Base-by-base conservation (phyloP, 2,329 filamentous ascomycete genomes). In the Chrysoporthe austroafricana region DNA sequence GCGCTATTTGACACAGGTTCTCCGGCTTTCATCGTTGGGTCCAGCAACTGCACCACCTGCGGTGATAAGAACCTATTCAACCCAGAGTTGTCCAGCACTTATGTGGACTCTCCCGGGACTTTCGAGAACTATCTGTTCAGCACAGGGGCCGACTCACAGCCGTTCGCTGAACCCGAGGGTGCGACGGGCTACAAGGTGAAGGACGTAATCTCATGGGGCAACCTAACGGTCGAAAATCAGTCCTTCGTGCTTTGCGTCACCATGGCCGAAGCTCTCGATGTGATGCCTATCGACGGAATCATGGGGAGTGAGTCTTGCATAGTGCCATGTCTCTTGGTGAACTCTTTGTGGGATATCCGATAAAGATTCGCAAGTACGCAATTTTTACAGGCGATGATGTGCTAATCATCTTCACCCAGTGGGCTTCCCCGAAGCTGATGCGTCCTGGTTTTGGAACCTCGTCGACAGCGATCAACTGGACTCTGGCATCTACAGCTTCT, bases 1-100 rank as follows among this genome's bases (percentile, higher is more conserved):
- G 74, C 76, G 42, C 70, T 76, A 18, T 75, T 76, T 52, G 75
- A 76, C 54, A 78, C 76, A 0, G 75, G 74, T 18, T 76, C 73
- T 3, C 70, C 67, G 0, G 72, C 73, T 18, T 71, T 78, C n/a
- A 63, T 77, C 5, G 64, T 78, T 9, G 74, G 75, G 13, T 66
- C 68, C 13, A 73, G 65, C 52, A 74, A 72, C 59, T 77, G 76
- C 68, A 73, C 72, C 2, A 73, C 69, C 34, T 77, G 76, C 50
- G 68, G 68, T 63, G 69, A 69, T 39, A 66, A 69, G 58, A 66
- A 59, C 3, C 64, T 74, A 1, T 79, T 77, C 66, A 70, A 78
- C 44, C 71, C 74, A 1, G 61, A 58, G 62, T 62, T 70, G 14
- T 79, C 78, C 1, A 71, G 64, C 61, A 76, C 76, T 3, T 79